Conservation (phyloP, 148 eudicot species). For the Rhododendron williamsianum region DNA sequence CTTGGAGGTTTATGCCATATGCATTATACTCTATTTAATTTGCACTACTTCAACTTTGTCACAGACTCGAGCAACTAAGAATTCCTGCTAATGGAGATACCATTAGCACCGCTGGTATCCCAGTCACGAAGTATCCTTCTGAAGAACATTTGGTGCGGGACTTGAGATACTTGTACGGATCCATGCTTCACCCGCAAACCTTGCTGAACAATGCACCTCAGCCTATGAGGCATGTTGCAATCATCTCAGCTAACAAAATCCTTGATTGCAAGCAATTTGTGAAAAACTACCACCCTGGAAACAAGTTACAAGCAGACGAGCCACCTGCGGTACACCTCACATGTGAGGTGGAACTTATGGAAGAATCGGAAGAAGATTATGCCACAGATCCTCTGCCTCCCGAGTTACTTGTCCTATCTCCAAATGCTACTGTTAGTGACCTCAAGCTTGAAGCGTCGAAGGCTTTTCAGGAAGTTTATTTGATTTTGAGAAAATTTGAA, state of each 20-base stretch:
- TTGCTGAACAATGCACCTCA: slow-evolving; percentile 40
- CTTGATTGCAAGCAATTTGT: slow-evolving; percentile 97
- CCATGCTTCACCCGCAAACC: slow-evolving; percentile 59
- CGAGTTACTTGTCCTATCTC: slow-evolving; percentile 47
- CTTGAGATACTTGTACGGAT: slow-evolving; percentile 57
- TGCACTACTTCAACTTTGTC: slow-evolving; percentile 8
- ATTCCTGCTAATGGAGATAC: slow-evolving; percentile 13
- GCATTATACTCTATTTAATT: not conserved
- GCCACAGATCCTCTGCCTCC: slow-evolving; percentile 44
- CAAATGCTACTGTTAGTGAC: slow-evolving; percentile 62
- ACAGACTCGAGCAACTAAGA: slow-evolving; percentile 62
- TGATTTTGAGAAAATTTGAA: slow-evolving; percentile 66
- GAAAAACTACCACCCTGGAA: slow-evolving; percentile 59
- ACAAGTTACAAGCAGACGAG: slow-evolving; percentile 16
- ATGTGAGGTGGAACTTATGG: slow-evolving; percentile 57
- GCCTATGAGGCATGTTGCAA: slow-evolving; percentile 28
- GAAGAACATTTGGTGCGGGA: slow-evolving; percentile 58
- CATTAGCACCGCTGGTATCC: slow-evolving; percentile 1
- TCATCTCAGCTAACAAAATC: slow-evolving; percentile 54
- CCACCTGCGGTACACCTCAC: slow-evolving; percentile 33
- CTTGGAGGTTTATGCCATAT: not conserved
- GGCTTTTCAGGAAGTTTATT: slow-evolving; percentile 73
- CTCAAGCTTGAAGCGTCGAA: slow-evolving; percentile 66
- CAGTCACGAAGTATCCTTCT: slow-evolving; percentile 31
- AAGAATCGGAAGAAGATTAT: slow-evolving; percentile 28